These are phyloP conservation scores for Microstegium vimineum DNA, from an alignment of 176 grass and related monocot genomes.

Conservation along the genomic window DNA sequence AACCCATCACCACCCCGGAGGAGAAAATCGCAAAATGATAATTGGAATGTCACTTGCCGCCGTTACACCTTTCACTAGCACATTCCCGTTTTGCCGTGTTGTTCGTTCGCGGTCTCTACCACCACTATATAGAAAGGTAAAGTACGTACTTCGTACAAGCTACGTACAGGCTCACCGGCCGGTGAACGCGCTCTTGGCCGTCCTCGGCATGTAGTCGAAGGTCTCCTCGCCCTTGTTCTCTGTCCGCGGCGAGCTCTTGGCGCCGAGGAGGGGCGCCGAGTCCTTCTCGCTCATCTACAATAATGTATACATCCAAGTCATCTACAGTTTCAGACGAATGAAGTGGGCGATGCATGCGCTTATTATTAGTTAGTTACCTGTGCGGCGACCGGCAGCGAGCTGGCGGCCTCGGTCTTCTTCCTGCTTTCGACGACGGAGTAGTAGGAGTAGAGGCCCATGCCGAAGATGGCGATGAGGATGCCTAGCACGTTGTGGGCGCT, in stretches of 20 bases:
- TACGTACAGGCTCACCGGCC: slow-evolving; percentile 1
- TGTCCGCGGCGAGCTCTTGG: slow-evolving; percentile 22
- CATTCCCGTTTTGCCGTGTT: not conserved
- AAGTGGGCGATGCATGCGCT: not conserved
- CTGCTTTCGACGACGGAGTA: slow-evolving; percentile 63
- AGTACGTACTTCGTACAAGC: not conserved
- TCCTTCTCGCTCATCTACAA: slow-evolving; percentile 52
- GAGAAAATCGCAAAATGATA: not conserved
- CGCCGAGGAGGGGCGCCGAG: slow-evolving; percentile 29
- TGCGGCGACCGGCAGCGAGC: slow-evolving; percentile 12
- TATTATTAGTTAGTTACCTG: not conserved
- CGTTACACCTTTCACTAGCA: not conserved
- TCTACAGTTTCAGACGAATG: not conserved
- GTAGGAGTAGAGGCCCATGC: slow-evolving; percentile 87
- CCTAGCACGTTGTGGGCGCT: slow-evolving; percentile 67
- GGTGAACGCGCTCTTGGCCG: slow-evolving; percentile 47
- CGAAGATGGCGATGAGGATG: slow-evolving; percentile 87
- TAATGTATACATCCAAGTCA: not conserved
- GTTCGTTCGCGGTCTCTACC: not conserved
- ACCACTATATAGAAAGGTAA: not conserved
- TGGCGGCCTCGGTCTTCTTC: slow-evolving; percentile 42
- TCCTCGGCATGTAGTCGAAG: slow-evolving; percentile 49
- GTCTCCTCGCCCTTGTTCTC: slow-evolving; percentile 21
- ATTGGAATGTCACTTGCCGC: not conserved
- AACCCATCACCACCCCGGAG: not conserved